These are phyloP conservation scores for Sporothrix euskadiensis DNA, from an alignment of 2,329 filamentous ascomycete species.

Conservation along the genomic window DNA sequence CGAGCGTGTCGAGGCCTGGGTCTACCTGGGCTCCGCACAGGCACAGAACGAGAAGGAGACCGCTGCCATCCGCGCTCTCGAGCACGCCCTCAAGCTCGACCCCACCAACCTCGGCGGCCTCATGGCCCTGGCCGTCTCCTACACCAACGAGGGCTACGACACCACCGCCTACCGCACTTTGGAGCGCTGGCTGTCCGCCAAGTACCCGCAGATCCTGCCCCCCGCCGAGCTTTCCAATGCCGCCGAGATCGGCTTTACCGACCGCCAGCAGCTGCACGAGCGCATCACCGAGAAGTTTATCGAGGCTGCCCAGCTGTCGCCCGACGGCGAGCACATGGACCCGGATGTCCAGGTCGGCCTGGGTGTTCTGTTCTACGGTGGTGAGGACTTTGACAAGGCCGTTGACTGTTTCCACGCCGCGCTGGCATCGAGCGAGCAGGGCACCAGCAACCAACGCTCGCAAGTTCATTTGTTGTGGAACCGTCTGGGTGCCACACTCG, in stretches of 20 bases:
- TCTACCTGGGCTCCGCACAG: conserved; percentile 85
- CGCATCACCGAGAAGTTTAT: conserved; percentile 92
- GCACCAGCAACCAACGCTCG: conserved; percentile 77
- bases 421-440: conserved; percentile 79
- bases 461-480: conserved; percentile 97
- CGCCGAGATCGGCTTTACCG: conserved; percentile 89
- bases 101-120: conserved; percentile 83
- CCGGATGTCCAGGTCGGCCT: conserved; percentile 97
- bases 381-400: conserved; percentile 96
- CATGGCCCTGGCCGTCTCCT: conserved; percentile 94
- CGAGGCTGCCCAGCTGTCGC: conserved; percentile 84
- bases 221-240: conserved; percentile 70
- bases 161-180: conserved; percentile 93
- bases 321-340: conserved; percentile 93
- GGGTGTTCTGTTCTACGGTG: conserved; percentile 95
- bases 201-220: conserved; percentile 81
- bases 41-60: conserved; percentile 99
- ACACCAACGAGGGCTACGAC: conserved; percentile 98
- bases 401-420: conserved; percentile 97
- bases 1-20: conserved; percentile 89
- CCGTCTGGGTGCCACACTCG: conserved; percentile 89
- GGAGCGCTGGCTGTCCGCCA: conserved; percentile 93
- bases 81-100: conserved; percentile 86
- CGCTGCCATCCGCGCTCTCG: conserved; percentile 88
- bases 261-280: conserved; percentile 84